These are phyloP conservation scores for Actinidia arguta DNA, from an alignment of 179 eudicot genomes.

Conservation along the genomic window DNA sequence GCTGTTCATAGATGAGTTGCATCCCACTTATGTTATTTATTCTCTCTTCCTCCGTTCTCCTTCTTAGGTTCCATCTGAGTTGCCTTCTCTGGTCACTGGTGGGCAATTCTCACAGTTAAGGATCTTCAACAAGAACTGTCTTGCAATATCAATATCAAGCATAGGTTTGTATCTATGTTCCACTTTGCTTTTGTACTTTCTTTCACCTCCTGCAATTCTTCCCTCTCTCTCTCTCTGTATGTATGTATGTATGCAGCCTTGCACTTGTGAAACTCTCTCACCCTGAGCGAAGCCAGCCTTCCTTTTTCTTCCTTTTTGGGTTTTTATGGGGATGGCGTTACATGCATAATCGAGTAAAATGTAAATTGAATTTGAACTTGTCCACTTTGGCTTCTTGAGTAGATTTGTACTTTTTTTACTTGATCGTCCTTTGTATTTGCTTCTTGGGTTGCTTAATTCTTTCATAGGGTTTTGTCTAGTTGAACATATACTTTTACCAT, in stretches of 20 bases:
- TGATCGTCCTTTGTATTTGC: too few relatives aligned
- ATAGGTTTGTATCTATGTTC: slow-evolving; percentile 58
- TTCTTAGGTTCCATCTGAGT: slow-evolving; percentile 78
- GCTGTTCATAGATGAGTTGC: neutral
- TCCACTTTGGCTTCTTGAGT: too few relatives aligned
- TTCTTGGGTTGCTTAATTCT: too few relatives aligned
- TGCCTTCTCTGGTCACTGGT: slow-evolving; percentile 82
- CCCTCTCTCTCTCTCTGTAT: neutral
- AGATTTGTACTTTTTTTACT: too few relatives aligned
- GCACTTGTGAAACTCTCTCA: too few relatives aligned
- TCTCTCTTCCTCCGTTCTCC: slow-evolving; percentile 17
- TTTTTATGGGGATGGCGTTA: neutral
- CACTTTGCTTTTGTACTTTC: too few relatives aligned
- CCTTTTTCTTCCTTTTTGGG: neutral
- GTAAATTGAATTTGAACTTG: neutral
- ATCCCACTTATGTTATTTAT: neutral
- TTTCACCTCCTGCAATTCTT: neutral
- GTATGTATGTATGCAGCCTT: too few relatives aligned
- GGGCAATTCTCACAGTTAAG: slow-evolving; percentile 83
- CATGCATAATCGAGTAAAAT: neutral
- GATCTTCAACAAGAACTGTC: slow-evolving; percentile 88
- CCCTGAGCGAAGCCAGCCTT: too few relatives aligned
- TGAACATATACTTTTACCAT: too few relatives aligned
- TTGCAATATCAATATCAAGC: slow-evolving; percentile 89
- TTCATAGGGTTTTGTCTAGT: too few relatives aligned